A percentile compares a stretch with the other conserved stretches of the same genome.
Evolutionary conservation across 805 yeast genomes (phyloP).

Genomic region (Candida boidinii): DNA sequence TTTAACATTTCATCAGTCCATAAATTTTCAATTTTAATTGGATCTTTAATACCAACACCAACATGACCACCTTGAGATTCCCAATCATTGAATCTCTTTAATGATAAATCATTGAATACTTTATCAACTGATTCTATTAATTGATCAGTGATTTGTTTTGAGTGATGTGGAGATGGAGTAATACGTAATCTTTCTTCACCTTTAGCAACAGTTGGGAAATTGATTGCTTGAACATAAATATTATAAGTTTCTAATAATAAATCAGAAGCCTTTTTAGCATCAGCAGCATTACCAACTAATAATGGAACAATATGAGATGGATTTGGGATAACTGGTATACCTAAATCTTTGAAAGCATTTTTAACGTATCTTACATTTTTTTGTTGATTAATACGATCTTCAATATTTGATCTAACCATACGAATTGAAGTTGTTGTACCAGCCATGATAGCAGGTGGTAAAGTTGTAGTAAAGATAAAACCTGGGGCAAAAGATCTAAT

Average conservation of each 20-base stretch:
- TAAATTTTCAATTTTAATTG: slow-evolving; percentile 42
- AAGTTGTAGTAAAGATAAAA: slow-evolving; percentile 90
- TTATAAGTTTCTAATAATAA: slow-evolving; percentile 72
- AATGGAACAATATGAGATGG: slow-evolving; percentile 97
- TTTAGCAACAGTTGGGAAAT: slow-evolving; percentile 94
- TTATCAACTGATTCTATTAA: slow-evolving; percentile 73
- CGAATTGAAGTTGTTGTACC: slow-evolving; percentile 86
- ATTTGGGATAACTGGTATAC: slow-evolving; percentile 94
- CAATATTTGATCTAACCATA: slow-evolving; percentile 68
- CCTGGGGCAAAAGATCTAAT: slow-evolving; percentile 95
- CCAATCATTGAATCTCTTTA: slow-evolving; percentile 77
- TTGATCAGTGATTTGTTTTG: slow-evolving; percentile 63
- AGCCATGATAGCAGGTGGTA: slow-evolving; percentile 98
- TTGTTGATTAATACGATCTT: slow-evolving; percentile 80
- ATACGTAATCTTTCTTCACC: slow-evolving; percentile 95
- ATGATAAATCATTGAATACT: slow-evolving; percentile 65
- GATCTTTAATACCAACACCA: slow-evolving; percentile 64
- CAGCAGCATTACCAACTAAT: slow-evolving; percentile 87
- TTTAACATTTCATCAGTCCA: slow-evolving; percentile 83
- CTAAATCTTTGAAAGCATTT: slow-evolving; percentile 52
- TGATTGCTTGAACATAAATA: slow-evolving; percentile 96
- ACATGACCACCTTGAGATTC: slow-evolving; percentile 76
- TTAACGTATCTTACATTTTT: slow-evolving; percentile 80
- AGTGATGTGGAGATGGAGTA: slow-evolving; percentile 99
- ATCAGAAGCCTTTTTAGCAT: slow-evolving; percentile 89